Evolutionary conservation across 495 filamentous ascomycete species (phyloP).

Genomic region (Penicillium cataractarum): DNA sequence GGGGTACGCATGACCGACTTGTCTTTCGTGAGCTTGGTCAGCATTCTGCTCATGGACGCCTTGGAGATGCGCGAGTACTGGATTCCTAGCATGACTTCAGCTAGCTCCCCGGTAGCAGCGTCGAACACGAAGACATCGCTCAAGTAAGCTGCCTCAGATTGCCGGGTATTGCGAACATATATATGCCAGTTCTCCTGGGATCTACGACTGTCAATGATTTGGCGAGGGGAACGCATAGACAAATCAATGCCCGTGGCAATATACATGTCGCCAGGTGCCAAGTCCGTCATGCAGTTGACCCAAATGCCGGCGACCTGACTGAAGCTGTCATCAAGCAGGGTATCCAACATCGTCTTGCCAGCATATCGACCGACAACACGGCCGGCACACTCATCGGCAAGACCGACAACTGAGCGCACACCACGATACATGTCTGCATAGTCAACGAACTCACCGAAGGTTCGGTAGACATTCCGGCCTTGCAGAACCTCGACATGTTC

Average conservation of each 20-base stretch:
- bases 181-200: slow-evolving; percentile 49
- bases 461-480: slow-evolving; percentile 51
- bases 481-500: slow-evolving; percentile 45
- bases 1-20: background rate
- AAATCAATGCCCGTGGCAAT: slow-evolving; percentile 52
- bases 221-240: slow-evolving; percentile 49
- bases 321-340: slow-evolving; percentile 43
- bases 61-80: slow-evolving; percentile 49
- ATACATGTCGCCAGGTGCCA: slow-evolving; percentile 44
- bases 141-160: slow-evolving; percentile 38
- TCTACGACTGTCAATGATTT: slow-evolving; percentile 11
- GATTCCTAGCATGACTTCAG: slow-evolving; percentile 56
- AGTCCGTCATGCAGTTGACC: slow-evolving; percentile 57
- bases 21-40: slow-evolving; percentile 18
- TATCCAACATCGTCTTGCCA: slow-evolving; percentile 45
- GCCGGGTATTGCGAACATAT: slow-evolving; percentile 40
- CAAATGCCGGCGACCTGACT: slow-evolving; percentile 56
- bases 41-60: slow-evolving; percentile 44
- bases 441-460: slow-evolving; percentile 52
- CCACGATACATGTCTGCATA: slow-evolving; percentile 51
- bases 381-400: slow-evolving; percentile 48
- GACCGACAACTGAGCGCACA: slow-evolving; percentile 49
- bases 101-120: slow-evolving; percentile 37
- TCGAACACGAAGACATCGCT: slow-evolving; percentile 60
- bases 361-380: slow-evolving; percentile 41